Evolutionary conservation across 805 yeast genomes (phyloP), one percentile per base, ranked within the genome.

Genomic region (Blastobotrys mokoenaii): DNA sequence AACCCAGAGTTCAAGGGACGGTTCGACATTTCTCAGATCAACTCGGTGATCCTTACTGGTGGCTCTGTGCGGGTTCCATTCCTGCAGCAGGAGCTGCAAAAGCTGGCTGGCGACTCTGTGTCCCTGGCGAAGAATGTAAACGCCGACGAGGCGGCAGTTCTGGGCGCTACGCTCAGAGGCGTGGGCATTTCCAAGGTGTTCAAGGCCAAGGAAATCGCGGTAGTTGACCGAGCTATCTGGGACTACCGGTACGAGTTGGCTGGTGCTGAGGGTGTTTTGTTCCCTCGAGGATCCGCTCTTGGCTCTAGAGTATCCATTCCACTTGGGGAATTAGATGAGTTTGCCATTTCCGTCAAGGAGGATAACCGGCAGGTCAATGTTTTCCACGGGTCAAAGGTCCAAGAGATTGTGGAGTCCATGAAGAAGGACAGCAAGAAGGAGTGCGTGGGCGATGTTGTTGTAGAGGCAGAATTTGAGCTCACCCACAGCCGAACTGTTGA

Each of bases 61-160:
- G 98, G 98, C 1, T 78, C 95, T 0, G 79, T 90, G 4, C 78
- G 98, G 61, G 84, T 87, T 27, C 98, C 98, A 12, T 73, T 84
- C 57, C 83, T 93, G 40, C 93, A 87, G 63, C 72, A 76, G 46
- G 75, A 73, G 44, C 66, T 86, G 47, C 50, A 61, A 1, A 60
- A 73, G 1, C 67, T 79, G 38, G 66, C 81, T 36, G 86, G 82
- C 1, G 81, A 77, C 2, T 60, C 69, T 41, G 70, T 89, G 34
- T 27, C 42, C 2, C 25, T 53, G 20, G 73, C 95, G 17, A 87
- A 82, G 62, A 85, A 82, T 43, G 94, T 93, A 38, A 93, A 93
- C 63, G 93, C 98, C 0, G 98, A 93, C 64, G 98, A 93, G 67
- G 80, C 97, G 38, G 86, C 86, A 43, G 96, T 86, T 11, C 72